Evolutionary conservation across 2,329 filamentous ascomycete genomes (phyloP), one percentile per base, ranked within the genome.

Genomic region (Diaporthe batatas): DNA sequence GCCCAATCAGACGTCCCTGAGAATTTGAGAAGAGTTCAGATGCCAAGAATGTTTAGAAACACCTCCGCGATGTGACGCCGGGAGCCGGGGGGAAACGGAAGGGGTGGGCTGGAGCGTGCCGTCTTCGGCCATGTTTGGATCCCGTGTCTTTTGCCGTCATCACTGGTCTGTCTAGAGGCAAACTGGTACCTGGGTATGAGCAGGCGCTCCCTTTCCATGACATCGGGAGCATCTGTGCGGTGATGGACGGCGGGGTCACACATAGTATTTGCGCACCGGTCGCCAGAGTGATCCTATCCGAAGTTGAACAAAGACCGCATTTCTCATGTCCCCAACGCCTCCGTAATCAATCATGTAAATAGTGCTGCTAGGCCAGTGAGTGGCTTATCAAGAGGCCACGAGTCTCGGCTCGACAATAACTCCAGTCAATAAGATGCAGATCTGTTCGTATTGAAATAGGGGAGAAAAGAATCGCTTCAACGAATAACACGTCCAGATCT

Each of bases 391-490:
- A 65, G 32, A 36, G 44, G 62, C 62, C 62, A 65, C 62, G 36
- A 36, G 44, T 65, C 62, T 65, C 44, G 21, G 44, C 62, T 51
- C 32, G 44, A 65, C 62, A 25, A 34, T 25, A 53, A 70, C 68
- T 70, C 68, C 68, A 70, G 55, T 58, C 68, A 57, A 62, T 65
- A 73, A 68, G 67, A 72, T 68, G 68, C 73, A 70, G 67, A 62
- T 74, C 73, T 74, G 73, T 72, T 74, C 71, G 62, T 74, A 74
- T 74, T 74, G 71, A 74, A 74, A 74, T 70, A 58, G 64, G 70
- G 44, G 59, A 70, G 59, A 70, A 73, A 74, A 47, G 62, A 70
- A 58, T 74, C 73, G 73, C 73, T 74, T 74, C 73, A 73, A 74
- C 67, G 47, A 72, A 72, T 68, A 71, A 68, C 67, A 68, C 73